A percentile compares a stretch with the other conserved stretches of the same genome.
Evolutionary conservation across 2,329 filamentous ascomycete genomes (phyloP).

Genomic region (Aspergillus hortae): DNA sequence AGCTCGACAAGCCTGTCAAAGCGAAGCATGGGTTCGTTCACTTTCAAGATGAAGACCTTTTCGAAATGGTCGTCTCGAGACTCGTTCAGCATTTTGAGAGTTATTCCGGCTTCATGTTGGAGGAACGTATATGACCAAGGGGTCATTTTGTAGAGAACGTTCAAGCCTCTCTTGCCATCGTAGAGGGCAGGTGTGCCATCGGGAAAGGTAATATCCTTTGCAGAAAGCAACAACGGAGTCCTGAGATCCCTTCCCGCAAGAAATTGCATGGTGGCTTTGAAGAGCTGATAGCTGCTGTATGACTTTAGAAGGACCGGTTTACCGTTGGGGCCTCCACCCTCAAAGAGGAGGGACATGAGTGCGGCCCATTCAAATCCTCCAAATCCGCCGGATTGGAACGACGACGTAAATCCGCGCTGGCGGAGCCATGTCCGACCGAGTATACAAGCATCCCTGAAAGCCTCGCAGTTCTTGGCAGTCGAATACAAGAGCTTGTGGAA

Average conservation of each 20-base stretch:
- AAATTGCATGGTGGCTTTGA: constrained; percentile 91
- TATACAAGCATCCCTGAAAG: constrained; percentile 79
- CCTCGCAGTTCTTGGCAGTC: constrained; percentile 64
- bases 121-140: constrained; percentile 75
- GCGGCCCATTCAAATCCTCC: constrained; percentile 88
- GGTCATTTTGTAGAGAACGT: constrained; percentile 87
- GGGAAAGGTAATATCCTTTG: constrained; percentile 31
- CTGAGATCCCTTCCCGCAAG: constrained; percentile 71
- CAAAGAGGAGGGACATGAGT: constrained; percentile 75
- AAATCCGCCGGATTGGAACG: constrained; percentile 74
- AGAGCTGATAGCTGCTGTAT: constrained; percentile 87
- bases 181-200: constrained; percentile 67
- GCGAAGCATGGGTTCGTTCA: constrained; percentile 49
- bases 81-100: constrained; percentile 71
- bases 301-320: constrained; percentile 70
- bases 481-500: constrained; percentile 74
- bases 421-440: constrained; percentile 85
- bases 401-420: constrained; percentile 74
- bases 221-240: constrained; percentile 54
- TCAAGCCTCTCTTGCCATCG: constrained; percentile 70
- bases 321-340: constrained; percentile 70
- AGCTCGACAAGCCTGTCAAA: constrained; percentile 53
- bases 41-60: constrained; percentile 70
- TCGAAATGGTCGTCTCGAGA: constrained; percentile 76
- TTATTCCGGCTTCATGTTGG: constrained; percentile 69